phyloP scores from a whole-genome alignment of 2,329 filamentous ascomycete genomes.

The Zymoseptoria tritici region DNA sequence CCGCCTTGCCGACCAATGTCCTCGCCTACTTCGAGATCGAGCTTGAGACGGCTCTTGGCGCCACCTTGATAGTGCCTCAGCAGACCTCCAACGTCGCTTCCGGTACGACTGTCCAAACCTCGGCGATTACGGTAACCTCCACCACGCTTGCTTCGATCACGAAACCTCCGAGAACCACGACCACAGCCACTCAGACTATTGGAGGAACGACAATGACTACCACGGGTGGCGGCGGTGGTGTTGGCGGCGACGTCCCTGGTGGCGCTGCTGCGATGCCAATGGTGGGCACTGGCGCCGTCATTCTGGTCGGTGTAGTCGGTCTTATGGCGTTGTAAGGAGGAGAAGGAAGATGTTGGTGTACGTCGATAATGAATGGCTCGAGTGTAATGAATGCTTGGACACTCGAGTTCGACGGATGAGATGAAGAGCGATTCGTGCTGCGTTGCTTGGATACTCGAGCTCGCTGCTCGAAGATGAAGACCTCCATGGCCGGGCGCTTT shows the following conservation, averaged over 20 bases:
- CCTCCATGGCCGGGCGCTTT: not conserved
- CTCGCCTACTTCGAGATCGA: slow-evolving; percentile 32
- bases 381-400: not conserved
- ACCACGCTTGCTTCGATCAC: not conserved
- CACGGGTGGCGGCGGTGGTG: not conserved
- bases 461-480: not conserved
- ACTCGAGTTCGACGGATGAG: not conserved
- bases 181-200: not conserved
- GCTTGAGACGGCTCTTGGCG: not conserved
- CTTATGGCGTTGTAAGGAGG: not conserved
- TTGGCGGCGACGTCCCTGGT: not conserved
- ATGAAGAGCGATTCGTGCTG: not conserved
- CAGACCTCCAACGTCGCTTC: too few relatives aligned
- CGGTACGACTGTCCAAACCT: not conserved
- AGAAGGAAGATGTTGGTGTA: not conserved
- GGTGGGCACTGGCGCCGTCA: too few relatives aligned
- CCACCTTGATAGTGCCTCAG: too few relatives aligned
- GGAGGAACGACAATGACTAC: not conserved
- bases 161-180: not conserved
- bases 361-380: not conserved
- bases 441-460: not conserved
- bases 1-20: slow-evolving; percentile 38
- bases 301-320: not conserved
- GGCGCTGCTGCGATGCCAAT: not conserved
- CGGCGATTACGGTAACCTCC: not conserved